These are phyloP conservation scores for Verticillium albo-atrum DNA, from an alignment of 2,329 filamentous ascomycete species.

Conservation along the genomic window DNA sequence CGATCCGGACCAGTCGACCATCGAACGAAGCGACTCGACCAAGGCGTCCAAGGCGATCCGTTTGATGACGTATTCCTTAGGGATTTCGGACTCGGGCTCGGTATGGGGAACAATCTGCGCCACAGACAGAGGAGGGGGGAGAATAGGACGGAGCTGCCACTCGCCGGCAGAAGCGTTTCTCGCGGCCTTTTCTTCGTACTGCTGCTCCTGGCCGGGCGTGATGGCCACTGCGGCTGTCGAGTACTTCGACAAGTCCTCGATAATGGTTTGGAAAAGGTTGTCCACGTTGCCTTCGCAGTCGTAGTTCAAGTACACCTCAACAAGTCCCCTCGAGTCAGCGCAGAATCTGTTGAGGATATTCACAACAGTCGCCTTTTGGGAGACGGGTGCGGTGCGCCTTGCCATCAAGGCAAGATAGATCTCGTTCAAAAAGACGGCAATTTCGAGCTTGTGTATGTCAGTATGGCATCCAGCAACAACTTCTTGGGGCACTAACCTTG, in stretches of 20 bases:
- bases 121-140: slow-evolving; percentile 83
- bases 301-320: slow-evolving; percentile 97
- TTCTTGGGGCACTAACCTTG: slow-evolving; percentile 55
- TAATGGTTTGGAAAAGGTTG: slow-evolving; percentile 93
- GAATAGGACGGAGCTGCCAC: slow-evolving; percentile 80
- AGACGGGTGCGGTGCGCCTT: slow-evolving; percentile 76
- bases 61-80: slow-evolving; percentile 88
- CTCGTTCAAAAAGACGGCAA: slow-evolving; percentile 96
- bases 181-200: slow-evolving; percentile 74
- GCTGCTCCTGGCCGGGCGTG: slow-evolving; percentile 73
- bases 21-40: slow-evolving; percentile 80
- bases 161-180: slow-evolving; percentile 60
- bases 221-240: slow-evolving; percentile 75
- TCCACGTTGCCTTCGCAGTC: slow-evolving; percentile 94
- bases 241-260: slow-evolving; percentile 88
- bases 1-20: slow-evolving; percentile 83
- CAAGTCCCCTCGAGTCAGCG: slow-evolving; percentile 79
- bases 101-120: slow-evolving; percentile 61
- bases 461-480: not conserved
- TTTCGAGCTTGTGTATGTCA: slow-evolving; percentile 66
- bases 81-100: slow-evolving; percentile 66
- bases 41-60: slow-evolving; percentile 83
- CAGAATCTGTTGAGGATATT: slow-evolving; percentile 79
- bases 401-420: slow-evolving; percentile 93
- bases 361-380: slow-evolving; percentile 91